Evolutionary conservation across 1,284 basidiomycete species (phyloP), one percentile per base, ranked within the genome.

Genomic region (Trametes hirsuta): DNA sequence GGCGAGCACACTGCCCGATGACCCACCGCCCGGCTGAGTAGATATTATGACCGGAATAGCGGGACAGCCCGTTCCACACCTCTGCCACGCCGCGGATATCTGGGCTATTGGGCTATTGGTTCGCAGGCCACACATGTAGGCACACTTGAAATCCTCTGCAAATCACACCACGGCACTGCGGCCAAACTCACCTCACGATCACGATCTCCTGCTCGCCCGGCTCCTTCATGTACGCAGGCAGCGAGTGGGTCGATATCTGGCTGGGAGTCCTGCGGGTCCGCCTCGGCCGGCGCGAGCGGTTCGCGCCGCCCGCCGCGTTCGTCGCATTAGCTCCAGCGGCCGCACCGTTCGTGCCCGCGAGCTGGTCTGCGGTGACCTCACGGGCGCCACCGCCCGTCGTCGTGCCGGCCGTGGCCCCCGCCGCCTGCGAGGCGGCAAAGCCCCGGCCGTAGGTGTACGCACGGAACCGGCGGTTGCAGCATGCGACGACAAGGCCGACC

Each of bases 161-260:
- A 8, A 52, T 53, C 14, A n/a, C 14, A 48, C 40, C 21, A 52
- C 25, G 24, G 42, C 22, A 48, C 47, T 39, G 45, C 46, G 39
- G 15, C 15, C 40, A 41, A 21, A 58, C 72, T 55, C 64, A 89
- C 88, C 86, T 78, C 62, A 84, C 84, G 57, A 93, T 84, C 6
- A 92, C 90, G 34, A 93, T 78, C 69, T 92, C 90, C 52, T 87
- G 80, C 55, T 91, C 90, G 9, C 90, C 90, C 0, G 90, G 88
- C 65, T 92, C 90, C 72, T 90, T 91, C 76, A 84, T 88, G 68
- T 92, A 92, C 24, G 79, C 82, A 4, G 90, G 90, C 40, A 93
- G 71, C 1, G 86, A 90, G 46, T 80, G 83, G 14, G 88, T 90
- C 14, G 88, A 90, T 56, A 91, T 85, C 70, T 90, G 88, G 51